phyloP scores from a whole-genome alignment of 306 rosid genomes.

The Nissolia schottii region DNA sequence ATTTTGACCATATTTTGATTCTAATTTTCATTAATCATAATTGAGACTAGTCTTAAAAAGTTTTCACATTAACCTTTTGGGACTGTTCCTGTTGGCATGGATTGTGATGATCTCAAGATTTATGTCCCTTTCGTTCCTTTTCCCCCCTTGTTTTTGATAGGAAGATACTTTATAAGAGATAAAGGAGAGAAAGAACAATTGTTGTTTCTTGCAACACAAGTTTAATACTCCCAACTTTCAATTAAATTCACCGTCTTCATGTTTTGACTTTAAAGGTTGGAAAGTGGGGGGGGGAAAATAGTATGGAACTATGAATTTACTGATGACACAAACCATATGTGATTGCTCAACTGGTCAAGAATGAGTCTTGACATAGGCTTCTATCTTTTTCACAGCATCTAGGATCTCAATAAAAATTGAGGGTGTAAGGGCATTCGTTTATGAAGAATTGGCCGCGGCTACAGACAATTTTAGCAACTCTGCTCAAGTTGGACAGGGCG shows the following conservation, averaged over 20 bases:
- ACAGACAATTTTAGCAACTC: conserved; percentile 52
- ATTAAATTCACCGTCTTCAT: no score
- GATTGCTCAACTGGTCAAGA: background rate
- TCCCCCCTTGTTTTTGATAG: no score
- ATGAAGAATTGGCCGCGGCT: conserved; percentile 55
- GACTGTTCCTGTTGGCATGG: background rate
- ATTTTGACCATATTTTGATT: background rate
- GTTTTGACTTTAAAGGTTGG: no score
- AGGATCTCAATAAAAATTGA: conserved; percentile 51
- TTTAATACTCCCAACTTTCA: no score
- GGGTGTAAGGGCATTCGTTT: conserved; percentile 55
- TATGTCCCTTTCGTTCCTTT: no score
- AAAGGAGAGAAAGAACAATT: no score
- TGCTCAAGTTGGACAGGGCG: conserved; percentile 67
- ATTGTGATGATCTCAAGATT: background rate
- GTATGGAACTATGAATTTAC: background rate
- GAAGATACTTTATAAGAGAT: no score
- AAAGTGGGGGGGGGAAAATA: background rate
- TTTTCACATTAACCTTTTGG: background rate
- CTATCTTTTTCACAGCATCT: conserved; percentile 39
- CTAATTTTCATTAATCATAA: background rate
- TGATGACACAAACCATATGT: background rate
- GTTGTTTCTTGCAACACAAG: no score
- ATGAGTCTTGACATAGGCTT: conserved; percentile 15
- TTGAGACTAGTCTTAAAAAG: background rate